Base-by-base conservation (phyloP, 2,329 filamentous ascomycete genomes). In the Neonectria coccinea region DNA sequence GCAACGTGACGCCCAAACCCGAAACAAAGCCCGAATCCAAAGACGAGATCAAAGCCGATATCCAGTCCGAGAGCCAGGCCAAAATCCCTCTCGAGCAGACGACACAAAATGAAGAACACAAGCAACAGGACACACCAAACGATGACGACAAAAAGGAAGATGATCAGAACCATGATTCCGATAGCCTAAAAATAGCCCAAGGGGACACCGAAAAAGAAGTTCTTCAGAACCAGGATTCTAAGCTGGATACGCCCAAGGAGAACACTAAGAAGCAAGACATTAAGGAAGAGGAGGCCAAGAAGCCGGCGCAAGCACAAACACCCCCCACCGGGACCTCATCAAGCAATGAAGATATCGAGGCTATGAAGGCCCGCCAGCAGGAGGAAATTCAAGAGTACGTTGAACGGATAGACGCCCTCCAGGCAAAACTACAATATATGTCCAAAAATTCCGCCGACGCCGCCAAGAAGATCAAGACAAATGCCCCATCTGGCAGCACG, bases 361-460 rank as follows among this genome's bases (percentile, higher is more conserved):
- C 72, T n/a, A 57, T 70, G 36, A 76, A 72, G 47, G 52, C 62
- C 7, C 67, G 64, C 66, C 88, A 92, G 69, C 91, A 95, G 62
- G 92, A 96, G 71, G 96, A 98, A 76, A 86, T 94, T 44, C 89
- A 96, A 73, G 86, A 86, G 53, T 93, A 97, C 67, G 86, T 95
- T 7, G 96, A 99, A 79, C 89, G 92, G 39, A 96, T 97, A 59
- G 96, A 99, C 81, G 92, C 94, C 4, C 81, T 99, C 1, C 93
- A 98, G 77, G 89, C 93, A 7, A 98, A 99, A 76, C 82, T 99
- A 29, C 91, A 94, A 70, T 97, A 97, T 74, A 82, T 99, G 12
- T 90, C 94, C 2, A 91, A 91, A 66, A 92, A 94, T 74, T 90
- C 92, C 12, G 88, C 91, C 0, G 91, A 94, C 33, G 85, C 90